Evolutionary conservation across 176 grass and related monocot species (phyloP), one percentile per base, ranked within the genome.

Genomic region (Carex cristatella): DNA sequence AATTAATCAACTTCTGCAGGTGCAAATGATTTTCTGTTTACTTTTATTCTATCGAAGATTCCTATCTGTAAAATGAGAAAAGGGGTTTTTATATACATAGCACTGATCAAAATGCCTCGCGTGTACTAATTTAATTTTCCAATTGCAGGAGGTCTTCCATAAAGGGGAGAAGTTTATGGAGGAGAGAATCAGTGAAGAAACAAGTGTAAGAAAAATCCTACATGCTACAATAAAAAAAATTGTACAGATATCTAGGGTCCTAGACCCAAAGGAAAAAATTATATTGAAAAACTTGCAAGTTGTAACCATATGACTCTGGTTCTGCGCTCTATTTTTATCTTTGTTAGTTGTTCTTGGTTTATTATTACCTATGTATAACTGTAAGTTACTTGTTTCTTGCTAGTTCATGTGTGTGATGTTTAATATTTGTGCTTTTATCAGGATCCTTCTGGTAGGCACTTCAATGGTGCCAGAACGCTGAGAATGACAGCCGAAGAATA

Each of bases 1-100:
- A 72, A 88, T 93, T 78, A 81, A 79, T 78, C 64, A 33, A 68
- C 81, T 87, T 87, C 88, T 91, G 83, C 76, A 95, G 89, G 95
- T 98, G 74, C 85, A 81, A 61, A 90, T 85, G 82, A 59, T 84
- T 76, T 42, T 85, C 60, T 38, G 18, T 28, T 87, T 65, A 44
- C 68, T 49, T 42, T 71, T 61, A 70, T 83, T 85, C 72, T 79
- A 81, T 76, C 33, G 16, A 73, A 72, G 72, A 58, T 85, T 90
- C 0, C n/a, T n/a, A 1, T 48, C 60, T 54, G 79, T 8, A 88
- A 38, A 65, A 84, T 67, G 33, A 60, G 10, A 40, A 62, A 28
- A 62, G 9, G 18, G n/a, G 3, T 19, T 61, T 61, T 62, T 62
- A 46, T 10, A 2, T 38, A 46, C 44, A 46, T 46, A 8, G 7